Base-by-base conservation (phyloP, 1,139 yeast species). In the Protomyces inundatus region DNA sequence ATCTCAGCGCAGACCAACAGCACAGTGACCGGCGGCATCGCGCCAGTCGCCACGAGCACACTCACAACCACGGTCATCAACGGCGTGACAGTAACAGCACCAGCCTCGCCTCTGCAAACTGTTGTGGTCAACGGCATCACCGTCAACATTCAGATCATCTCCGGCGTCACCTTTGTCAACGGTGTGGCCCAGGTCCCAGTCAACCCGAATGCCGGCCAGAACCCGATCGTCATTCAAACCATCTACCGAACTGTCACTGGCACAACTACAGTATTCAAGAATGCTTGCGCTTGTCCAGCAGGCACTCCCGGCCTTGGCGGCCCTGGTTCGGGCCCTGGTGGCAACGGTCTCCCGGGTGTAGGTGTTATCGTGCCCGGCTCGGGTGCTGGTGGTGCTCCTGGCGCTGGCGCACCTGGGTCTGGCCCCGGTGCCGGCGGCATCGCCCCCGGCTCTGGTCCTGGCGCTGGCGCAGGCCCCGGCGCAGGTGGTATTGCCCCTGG, bases 241-340 rank as follows among this genome's bases (percentile, higher is more conserved):
- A 45, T 58, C 52, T 58, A 58, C 48, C 46, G 62, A 14, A 51
- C 53, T 30, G 53, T 58, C 45, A 42, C 42, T 52, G 62, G 56
- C 34, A 50, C 54, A 16, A 55, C 62, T 39, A 58, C 62, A 30
- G 56, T 58, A 34, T 58, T 51, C 62, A 55, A 58, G 30, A 42
- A 42, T 14, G 48, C 16, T 30, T 42, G 48, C 16, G 48, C 48
- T 14, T 42, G 48, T 30, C 48, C 48, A 6, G 23, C 48, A n/a
- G 48, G 53, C 51, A 52, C 56, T 39, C 53, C 56, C 39, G 62
- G 23, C 54, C 56, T n/a, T 52, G 62, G 35, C 33, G 54, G 36
- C 42, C 33, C 56, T 7, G 40, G 55, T 2, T 39, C 50, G 1
- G 56, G 56, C 23, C 40, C 40, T 16, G 36, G 51, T 34, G 51